phyloP scores from a whole-genome alignment of 305 asterid species.

The Solanum hybrid region DNA sequence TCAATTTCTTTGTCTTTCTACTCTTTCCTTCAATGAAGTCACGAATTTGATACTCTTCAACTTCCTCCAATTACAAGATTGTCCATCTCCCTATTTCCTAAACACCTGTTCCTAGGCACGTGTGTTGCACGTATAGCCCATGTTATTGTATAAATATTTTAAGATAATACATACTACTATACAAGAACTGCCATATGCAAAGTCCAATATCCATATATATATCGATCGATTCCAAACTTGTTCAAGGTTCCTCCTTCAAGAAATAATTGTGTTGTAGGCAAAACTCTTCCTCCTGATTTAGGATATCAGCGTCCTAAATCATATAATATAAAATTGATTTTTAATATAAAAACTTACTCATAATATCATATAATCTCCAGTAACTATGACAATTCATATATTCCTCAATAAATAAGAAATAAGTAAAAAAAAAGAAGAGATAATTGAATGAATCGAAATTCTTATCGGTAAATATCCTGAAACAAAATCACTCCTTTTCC shows the following conservation, averaged over 20 bases:
- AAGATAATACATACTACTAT: background rate
- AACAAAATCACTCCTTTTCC: background rate
- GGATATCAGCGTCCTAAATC: conserved; percentile 36
- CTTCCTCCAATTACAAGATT: background rate
- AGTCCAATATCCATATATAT: background rate
- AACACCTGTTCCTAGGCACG: background rate
- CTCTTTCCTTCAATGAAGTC: background rate
- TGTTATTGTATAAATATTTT: background rate
- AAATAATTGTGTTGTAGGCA: conserved; percentile 72
- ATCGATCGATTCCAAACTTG: background rate
- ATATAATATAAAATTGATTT: no score
- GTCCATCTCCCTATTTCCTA: background rate
- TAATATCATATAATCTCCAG: background rate
- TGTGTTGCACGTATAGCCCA: background rate
- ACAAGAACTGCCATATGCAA: background rate
- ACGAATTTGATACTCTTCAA: background rate
- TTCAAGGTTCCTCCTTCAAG: conserved; percentile 46
- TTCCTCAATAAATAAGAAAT: background rate
- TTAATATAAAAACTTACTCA: background rate
- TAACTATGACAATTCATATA: background rate
- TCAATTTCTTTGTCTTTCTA: background rate
- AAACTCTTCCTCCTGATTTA: conserved; percentile 70
- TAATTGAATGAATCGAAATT: background rate
- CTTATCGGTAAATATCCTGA: background rate
- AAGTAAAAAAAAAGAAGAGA: background rate